These are phyloP conservation scores for Ophiostoma sp. DNA, from an alignment of 2,329 filamentous ascomycete species.

Conservation along the genomic window DNA sequence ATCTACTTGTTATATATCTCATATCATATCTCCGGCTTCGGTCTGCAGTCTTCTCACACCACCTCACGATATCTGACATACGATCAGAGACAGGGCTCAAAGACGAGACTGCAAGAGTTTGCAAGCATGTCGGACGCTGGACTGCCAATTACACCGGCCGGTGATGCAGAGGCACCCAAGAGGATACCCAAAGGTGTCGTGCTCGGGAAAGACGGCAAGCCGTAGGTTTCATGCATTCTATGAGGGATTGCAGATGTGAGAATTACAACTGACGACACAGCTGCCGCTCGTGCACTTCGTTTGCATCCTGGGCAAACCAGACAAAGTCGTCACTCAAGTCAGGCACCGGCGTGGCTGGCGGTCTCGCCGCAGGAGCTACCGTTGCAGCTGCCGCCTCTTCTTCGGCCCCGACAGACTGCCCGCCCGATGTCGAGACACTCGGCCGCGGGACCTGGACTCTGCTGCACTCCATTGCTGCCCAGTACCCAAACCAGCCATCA, in stretches of 20 bases:
- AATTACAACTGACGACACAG: conserved; percentile 55
- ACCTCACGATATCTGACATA: background rate
- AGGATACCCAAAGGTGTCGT: conserved; percentile 66
- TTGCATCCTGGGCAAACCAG: conserved; percentile 55
- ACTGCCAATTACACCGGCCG: conserved; percentile 29
- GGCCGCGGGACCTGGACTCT: conserved; percentile 90
- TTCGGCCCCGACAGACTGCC: conserved; percentile 61
- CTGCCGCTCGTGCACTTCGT: conserved; percentile 67
- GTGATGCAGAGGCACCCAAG: conserved; percentile 38
- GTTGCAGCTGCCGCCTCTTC: conserved; percentile 29
- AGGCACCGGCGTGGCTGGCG: conserved; percentile 27
- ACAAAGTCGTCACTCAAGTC: conserved; percentile 41
- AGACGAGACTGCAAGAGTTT: background rate
- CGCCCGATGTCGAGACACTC: conserved; percentile 80
- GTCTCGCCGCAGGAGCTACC: conserved; percentile 30
- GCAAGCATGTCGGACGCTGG: conserved; percentile 24
- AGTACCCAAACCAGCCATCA: conserved; percentile 69
- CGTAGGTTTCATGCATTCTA: conserved; percentile 43
- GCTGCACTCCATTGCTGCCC: conserved; percentile 83
- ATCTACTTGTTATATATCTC: background rate
- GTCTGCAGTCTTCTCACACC: background rate
- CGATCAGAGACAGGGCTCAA: background rate
- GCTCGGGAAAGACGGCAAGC: conserved; percentile 75
- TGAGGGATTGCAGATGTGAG: background rate
- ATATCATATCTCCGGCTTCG: background rate